These are phyloP conservation scores for Bromus sterilis DNA, from an alignment of 176 grass and related monocot species.

Conservation along the genomic window DNA sequence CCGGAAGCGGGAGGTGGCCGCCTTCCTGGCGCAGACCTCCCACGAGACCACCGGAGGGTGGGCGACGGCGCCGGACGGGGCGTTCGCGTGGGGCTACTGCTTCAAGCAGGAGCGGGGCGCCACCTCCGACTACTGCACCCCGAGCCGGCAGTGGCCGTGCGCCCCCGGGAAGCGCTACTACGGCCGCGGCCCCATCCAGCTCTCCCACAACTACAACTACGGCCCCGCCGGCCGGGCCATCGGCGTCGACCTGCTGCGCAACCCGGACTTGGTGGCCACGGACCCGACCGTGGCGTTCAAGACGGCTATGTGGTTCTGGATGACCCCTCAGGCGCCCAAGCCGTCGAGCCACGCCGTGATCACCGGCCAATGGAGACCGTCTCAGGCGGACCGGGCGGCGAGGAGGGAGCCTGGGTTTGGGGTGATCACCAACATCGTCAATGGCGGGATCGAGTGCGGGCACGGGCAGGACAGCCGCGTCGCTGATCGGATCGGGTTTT, in stretches of 20 bases:
- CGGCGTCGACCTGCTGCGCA: not conserved
- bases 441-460: conserved; percentile 40
- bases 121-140: conserved; percentile 13
- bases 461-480: not conserved
- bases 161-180: conserved; percentile 24
- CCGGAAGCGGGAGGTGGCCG: conserved; percentile 25
- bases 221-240: conserved; percentile 10
- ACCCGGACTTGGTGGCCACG: conserved; percentile 29
- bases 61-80: conserved; percentile 17
- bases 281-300: conserved; percentile 20
- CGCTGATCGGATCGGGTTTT: conserved; percentile 11
- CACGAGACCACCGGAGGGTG: conserved; percentile 35
- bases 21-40: conserved; percentile 52
- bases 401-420: conserved; percentile 25
- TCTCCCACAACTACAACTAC: conserved; percentile 56
- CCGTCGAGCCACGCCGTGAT: conserved; percentile 47
- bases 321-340: conserved; percentile 26
- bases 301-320: conserved; percentile 47
- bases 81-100: conserved; percentile 37
- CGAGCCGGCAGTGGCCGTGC: conserved; percentile 19
- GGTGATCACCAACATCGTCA: conserved; percentile 51
- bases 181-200: conserved; percentile 47
- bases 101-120: not conserved
- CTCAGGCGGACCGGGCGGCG: not conserved
- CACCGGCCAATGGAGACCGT: conserved; percentile 19